Base-by-base conservation (phyloP, 768 basidiomycete species). In the Mycena galericulata region DNA sequence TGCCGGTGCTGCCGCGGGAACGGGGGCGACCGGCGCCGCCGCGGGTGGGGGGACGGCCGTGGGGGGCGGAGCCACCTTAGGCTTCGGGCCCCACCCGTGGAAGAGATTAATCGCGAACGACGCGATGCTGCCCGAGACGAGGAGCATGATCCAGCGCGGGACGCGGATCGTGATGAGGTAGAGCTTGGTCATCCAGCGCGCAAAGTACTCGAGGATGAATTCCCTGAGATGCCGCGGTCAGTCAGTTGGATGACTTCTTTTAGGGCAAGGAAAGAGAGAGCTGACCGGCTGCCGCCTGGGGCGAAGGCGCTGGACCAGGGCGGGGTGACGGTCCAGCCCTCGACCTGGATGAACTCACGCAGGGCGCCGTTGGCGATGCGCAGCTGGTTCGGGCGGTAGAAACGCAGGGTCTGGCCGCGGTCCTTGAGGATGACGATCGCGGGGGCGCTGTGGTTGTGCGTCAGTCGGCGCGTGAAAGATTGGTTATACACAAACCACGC, bases 351-450 rank as follows among this genome's bases (percentile, higher is more conserved):
- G 78, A 92, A 94, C 57, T 86, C 82, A 56, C 89, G 88, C 43
- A 97, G 75, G 20, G 86, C 77, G 22, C 90, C 89, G 4, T 86
- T 83, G 32, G 81, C 84, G 7, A 94, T 79, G 63, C 90, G 85
- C 62, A 95, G 80, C 50, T 89, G 84, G 17, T 86, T 84, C 8
- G 91, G 86, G 65, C 84, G 85, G 77, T 93, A 91, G 83, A 97
- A 97, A 22, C 95, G 91, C n/a, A 97, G 85, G 2, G 87, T 88
- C 73, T 88, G 84, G 32, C 94, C 95, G 32, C 92, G 85, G 72
- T 96, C 86, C 51, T 86, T 88, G 51, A 90, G 71, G 22, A 96
- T 80, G 30, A 96, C 89, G 29, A 96, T 78, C 65, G 86, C 86
- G 0, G 96, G 96, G 4, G 92, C 93, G 72, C 95, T 96, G 68